A percentile compares a stretch with the other conserved stretches of the same genome.
These are phyloP conservation scores for Syzygium aromaticum DNA, from an alignment of 345 rosid genomes.

Conservation along the genomic window DNA sequence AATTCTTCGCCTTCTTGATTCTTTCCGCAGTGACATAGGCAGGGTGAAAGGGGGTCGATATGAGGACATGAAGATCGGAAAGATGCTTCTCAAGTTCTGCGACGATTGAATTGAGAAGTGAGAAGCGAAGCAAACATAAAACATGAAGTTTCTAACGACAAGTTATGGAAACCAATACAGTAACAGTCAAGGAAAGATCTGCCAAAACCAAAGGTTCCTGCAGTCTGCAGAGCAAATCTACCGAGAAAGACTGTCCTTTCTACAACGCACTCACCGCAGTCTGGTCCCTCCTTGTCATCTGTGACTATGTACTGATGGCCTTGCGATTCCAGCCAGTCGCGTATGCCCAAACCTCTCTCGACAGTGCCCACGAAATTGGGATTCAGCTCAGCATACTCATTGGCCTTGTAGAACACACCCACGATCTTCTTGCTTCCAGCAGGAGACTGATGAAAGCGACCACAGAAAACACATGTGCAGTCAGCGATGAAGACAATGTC, in stretches of 20 bases:
- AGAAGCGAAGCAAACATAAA: background rate
- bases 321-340: slow-evolving; percentile 68
- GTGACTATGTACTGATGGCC: slow-evolving; percentile 89
- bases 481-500: background rate
- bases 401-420: slow-evolving; percentile 95
- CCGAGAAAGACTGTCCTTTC: background rate
- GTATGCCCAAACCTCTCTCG: slow-evolving; percentile 73
- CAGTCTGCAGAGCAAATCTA: background rate
- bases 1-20: slow-evolving; percentile 82
- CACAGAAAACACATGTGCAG: background rate
- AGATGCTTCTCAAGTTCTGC: slow-evolving; percentile 55
- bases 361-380: slow-evolving; percentile 77
- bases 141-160: background rate
- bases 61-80: slow-evolving; percentile 76
- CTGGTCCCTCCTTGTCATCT: slow-evolving; percentile 85
- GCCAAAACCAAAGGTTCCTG: background rate
- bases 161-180: background rate
- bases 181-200: background rate
- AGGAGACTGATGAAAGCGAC: slow-evolving; percentile 38
- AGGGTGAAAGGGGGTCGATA: slow-evolving; percentile 88
- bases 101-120: background rate
- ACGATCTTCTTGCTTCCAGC: slow-evolving; percentile 81
- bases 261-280: slow-evolving; percentile 36
- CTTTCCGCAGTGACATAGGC: slow-evolving; percentile 84
- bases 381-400: slow-evolving; percentile 59